A percentile compares a stretch with the other conserved stretches of the same genome.
Conservation (phyloP, 2,329 filamentous ascomycete species). For the Didymosphaeria variabile region DNA sequence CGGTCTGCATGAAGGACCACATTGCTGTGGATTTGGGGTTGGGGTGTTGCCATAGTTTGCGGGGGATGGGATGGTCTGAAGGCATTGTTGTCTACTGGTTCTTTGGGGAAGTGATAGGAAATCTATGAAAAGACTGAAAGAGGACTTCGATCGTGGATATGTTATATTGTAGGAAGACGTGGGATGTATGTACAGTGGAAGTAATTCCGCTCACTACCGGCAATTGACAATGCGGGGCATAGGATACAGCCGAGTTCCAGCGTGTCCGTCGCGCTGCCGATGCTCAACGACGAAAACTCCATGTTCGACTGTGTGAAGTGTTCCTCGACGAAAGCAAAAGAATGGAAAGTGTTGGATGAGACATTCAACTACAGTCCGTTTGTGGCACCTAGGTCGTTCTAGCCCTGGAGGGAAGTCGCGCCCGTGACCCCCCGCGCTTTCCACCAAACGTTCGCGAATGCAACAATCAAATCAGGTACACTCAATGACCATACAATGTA, state of each 20-base stretch:
- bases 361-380: not conserved
- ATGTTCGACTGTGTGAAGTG: not conserved
- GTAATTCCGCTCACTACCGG: conserved; percentile 6
- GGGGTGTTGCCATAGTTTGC: conserved; percentile 59
- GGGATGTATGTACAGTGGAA: conserved; percentile 4
- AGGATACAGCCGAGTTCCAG: not conserved
- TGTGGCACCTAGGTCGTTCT: not conserved
- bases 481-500: no score
- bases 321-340: not conserved
- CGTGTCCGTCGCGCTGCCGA: not conserved
- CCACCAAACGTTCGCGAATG: not conserved
- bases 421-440: not conserved
- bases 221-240: conserved; percentile 12
- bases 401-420: not conserved
- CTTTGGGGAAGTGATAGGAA: not conserved
- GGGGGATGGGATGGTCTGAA: conserved; percentile 39
- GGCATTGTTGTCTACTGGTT: not conserved
- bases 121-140: not conserved
- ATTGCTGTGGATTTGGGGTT: conserved; percentile 55
- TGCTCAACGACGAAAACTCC: not conserved
- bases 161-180: not conserved
- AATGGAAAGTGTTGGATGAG: not conserved
- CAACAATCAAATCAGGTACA: not conserved
- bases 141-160: not conserved
- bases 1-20: conserved; percentile 61